Evolutionary conservation across 306 rosid species (phyloP), one percentile per base, ranked within the genome.

Genomic region (apple (Malus domestica)): DNA sequence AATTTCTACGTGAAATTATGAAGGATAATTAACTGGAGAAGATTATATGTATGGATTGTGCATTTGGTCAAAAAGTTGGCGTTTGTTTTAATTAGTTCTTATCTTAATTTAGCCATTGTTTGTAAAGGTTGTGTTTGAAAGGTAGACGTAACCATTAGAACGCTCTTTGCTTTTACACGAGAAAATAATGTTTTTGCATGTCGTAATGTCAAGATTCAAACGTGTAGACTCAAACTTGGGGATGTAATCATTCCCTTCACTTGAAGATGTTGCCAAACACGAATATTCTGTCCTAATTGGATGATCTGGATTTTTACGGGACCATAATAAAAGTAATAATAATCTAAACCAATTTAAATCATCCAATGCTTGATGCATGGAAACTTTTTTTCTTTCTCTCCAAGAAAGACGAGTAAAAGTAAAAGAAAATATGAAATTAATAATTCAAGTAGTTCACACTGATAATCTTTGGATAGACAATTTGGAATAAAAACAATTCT

Each of bases 41-140:
- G 42, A 61, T 35, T 35, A 35, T 35, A 35, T 16, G 45, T 23
- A 45, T 30, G 64, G 35, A 69, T 18, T 46, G 15, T 18, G 22
- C 25, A 35, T 19, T 27, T 51, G 81, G 93, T 88, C 90, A 86
- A 92, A 88, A 87, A 88, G 84, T 72, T 51, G 18, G 78, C 40
- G 77, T 81, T 82, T 78, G 86, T 76, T 51, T 38, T 30, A 20
- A 29, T 74, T 51, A 13, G 29, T 64, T 64, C 61, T 33, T 23
- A 25, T 71, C 77, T 33, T 55, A 62, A 62, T 27, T 27, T 16
- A 63, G 49, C 49, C 8, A 9, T 35, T 1, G 16, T 51, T 11
- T 65, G 63, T 40, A 73, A 78, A 80, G 60, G 65, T 49, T 73
- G 84, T 78, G 80, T 46, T 79, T 75, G 79, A 84, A 88, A 80